These are phyloP conservation scores for Melampsora larici-populina DNA, from an alignment of 1,284 basidiomycete genomes.

Conservation along the genomic window DNA sequence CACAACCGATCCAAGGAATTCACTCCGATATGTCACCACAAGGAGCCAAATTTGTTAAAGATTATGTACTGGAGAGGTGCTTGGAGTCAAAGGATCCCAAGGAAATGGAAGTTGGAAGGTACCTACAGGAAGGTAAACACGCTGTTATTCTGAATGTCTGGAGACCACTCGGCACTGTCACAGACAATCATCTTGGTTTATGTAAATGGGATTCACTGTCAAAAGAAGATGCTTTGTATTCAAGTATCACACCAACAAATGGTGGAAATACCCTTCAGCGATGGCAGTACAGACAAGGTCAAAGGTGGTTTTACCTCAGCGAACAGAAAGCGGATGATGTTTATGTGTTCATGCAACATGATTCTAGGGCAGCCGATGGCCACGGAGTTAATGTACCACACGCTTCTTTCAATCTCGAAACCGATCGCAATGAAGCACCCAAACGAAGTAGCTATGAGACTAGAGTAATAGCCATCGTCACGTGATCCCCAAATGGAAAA, in stretches of 20 bases:
- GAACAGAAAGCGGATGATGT: not conserved
- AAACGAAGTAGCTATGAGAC: too few species aligned
- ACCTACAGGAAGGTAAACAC: too few species aligned
- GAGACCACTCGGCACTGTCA: not conserved
- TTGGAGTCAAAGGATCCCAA: too few species aligned
- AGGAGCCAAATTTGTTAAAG: too few species aligned
- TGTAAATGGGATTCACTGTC: not conserved
- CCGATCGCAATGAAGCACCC: too few species aligned
- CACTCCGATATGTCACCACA: too few species aligned
- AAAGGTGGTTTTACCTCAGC: not conserved
- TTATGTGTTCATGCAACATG: not conserved
- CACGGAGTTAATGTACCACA: not conserved
- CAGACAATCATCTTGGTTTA: not conserved
- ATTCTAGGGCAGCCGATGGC: not conserved
- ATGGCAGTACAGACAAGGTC: not conserved
- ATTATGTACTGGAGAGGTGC: too few species aligned
- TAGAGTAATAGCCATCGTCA: too few species aligned
- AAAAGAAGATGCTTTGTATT: not conserved
- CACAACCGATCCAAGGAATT: too few species aligned
- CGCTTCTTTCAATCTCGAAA: not conserved
- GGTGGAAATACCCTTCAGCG: not conserved
- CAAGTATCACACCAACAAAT: not conserved
- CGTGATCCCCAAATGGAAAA: too few species aligned
- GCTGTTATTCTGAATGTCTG: not conserved
- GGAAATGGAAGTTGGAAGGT: too few species aligned